A percentile compares a stretch with the other conserved stretches of the same genome.
Evolutionary conservation across 345 rosid genomes (phyloP).

Genomic region (Melastoma malabathricum): DNA sequence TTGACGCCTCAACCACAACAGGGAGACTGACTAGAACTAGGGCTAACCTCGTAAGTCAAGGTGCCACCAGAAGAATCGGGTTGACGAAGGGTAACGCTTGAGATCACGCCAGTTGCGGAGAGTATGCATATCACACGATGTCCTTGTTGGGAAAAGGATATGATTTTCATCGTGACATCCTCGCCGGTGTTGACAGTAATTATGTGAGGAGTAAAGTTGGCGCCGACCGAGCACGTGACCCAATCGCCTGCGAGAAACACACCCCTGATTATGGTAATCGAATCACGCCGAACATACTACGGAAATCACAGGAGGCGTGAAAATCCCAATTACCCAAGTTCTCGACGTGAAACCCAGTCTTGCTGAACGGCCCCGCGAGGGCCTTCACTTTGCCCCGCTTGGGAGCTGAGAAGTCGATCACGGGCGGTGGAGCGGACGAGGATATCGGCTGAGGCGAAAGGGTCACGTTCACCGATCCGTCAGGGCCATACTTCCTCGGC

Average conservation of each 20-base stretch:
- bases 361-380: conserved; percentile 33
- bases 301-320: background rate
- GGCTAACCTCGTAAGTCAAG: conserved; percentile 72
- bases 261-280: background rate
- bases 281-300: background rate
- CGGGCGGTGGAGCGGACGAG: conserved; percentile 58
- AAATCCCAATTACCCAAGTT: background rate
- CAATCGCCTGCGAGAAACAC: conserved; percentile 26
- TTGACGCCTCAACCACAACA: too few relatives aligned
- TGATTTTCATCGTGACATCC: conserved; percentile 91
- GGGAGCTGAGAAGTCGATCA: conserved; percentile 31
- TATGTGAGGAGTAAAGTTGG: conserved; percentile 75
- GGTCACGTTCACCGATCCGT: conserved; percentile 29
- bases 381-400: conserved; percentile 48
- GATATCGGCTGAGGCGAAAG: conserved; percentile 91
- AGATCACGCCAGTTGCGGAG: conserved; percentile 74
- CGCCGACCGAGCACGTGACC: conserved; percentile 42
- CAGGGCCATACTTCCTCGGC: conserved; percentile 74
- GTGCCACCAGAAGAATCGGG: conserved; percentile 82
- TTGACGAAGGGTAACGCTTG: conserved; percentile 83
- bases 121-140: conserved; percentile 78
- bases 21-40: background rate
- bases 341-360: conserved; percentile 6
- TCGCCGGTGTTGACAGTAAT: conserved; percentile 79
- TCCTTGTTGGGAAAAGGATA: conserved; percentile 81